phyloP scores from a whole-genome alignment of 2,329 filamentous ascomycete genomes.

The Zopfia rhizophila region DNA sequence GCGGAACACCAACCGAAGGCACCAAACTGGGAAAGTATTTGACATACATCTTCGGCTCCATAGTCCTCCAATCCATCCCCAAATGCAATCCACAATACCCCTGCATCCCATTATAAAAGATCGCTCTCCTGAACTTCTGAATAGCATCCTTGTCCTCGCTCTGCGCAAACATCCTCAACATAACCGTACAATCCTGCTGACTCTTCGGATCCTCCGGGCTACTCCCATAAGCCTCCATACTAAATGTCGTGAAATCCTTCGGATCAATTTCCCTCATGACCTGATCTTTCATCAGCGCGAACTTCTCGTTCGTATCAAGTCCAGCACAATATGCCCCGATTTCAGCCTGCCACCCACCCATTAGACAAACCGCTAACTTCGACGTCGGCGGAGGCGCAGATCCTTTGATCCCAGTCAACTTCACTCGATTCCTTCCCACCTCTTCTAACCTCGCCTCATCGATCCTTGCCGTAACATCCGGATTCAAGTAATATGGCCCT shows the following conservation, averaged over 20 bases:
- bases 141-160: conserved; percentile 23
- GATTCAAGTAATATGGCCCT: conserved; percentile 17
- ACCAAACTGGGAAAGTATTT: conserved; percentile 23
- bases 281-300: conserved; percentile 22
- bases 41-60: conserved; percentile 42
- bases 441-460: conserved; percentile 15
- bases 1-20: not conserved
- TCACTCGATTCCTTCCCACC: conserved; percentile 26
- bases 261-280: conserved; percentile 15
- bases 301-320: conserved; percentile 17
- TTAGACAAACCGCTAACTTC: conserved; percentile 41
- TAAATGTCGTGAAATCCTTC: conserved; percentile 25
- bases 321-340: conserved; percentile 15
- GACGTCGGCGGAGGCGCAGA: conserved; percentile 43
- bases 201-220: conserved; percentile 14
- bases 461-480: conserved; percentile 17
- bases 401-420: conserved; percentile 42
- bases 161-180: conserved; percentile 20
- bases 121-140: conserved; percentile 21
- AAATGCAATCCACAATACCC: conserved; percentile 49
- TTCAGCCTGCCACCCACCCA: conserved; percentile 47
- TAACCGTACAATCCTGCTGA: conserved; percentile 18
- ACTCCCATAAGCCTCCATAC: conserved; percentile 22
- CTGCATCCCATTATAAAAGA: conserved; percentile 43
- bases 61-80: conserved; percentile 51